A percentile compares a stretch with the other conserved stretches of the same genome.
These are phyloP conservation scores for Marsdenia floribunda DNA, from an alignment of 257 asterid genomes.

Conservation along the genomic window DNA sequence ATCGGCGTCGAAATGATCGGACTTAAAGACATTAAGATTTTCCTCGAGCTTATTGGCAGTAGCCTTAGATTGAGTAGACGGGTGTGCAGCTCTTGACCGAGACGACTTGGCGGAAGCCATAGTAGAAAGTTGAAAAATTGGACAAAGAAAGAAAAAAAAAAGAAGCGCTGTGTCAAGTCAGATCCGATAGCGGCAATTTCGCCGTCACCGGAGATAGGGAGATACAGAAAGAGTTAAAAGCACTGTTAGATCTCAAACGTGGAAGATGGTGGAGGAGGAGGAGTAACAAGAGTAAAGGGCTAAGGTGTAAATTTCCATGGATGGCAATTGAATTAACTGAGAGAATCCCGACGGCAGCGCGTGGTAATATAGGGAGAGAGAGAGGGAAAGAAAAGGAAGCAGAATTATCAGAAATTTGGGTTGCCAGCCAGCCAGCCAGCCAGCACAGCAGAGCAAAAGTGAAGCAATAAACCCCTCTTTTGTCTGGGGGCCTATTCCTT, in stretches of 20 bases:
- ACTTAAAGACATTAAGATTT: slow-evolving; percentile 83
- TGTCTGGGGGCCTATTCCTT: not conserved
- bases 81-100: slow-evolving; percentile 58
- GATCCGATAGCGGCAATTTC: slow-evolving; percentile 8
- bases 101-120: slow-evolving; percentile 87
- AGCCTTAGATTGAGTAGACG: slow-evolving; percentile 54
- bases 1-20: slow-evolving; percentile 94
- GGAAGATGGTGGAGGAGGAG: not conserved
- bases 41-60: slow-evolving; percentile 76
- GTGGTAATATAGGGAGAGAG: not conserved
- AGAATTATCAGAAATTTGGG: not conserved
- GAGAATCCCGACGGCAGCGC: not conserved
- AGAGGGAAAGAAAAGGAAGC: not conserved
- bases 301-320: slow-evolving; percentile 7
- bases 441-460: not conserved
- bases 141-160: not conserved
- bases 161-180: not conserved
- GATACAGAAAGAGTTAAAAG: not conserved
- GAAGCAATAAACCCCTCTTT: not conserved
- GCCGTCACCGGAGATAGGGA: not conserved
- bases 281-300: slow-evolving; percentile 3
- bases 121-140: not conserved
- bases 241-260: not conserved
- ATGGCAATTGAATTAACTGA: not conserved
- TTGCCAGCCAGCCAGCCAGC: too few species aligned